A percentile compares a stretch with the other conserved stretches of the same genome.
Evolutionary conservation across 116 monocot species (phyloP).

Genomic region (Iris pallida): DNA sequence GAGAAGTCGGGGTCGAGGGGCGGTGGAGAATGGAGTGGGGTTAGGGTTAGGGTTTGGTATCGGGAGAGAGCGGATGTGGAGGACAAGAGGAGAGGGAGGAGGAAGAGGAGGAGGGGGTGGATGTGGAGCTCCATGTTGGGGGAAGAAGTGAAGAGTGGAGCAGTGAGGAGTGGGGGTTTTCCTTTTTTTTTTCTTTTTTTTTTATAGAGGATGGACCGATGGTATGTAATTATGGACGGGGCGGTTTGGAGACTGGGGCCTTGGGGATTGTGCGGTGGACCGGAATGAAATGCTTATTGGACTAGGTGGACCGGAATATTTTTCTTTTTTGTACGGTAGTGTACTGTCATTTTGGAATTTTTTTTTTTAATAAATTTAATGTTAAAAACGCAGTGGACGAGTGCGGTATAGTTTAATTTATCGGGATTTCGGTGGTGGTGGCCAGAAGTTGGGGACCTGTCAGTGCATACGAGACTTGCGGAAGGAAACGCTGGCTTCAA

Average conservation of each 20-base stretch:
- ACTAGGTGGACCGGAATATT: no score
- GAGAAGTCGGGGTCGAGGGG: slow-evolving; percentile 13
- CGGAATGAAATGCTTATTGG: background rate
- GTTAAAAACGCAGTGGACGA: no score
- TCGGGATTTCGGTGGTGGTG: no score
- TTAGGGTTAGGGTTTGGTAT: slow-evolving; percentile 28
- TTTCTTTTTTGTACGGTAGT: no score
- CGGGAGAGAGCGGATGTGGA: background rate
- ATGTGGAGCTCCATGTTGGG: background rate
- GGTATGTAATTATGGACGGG: background rate
- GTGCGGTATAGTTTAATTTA: no score
- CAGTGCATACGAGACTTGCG: no score
- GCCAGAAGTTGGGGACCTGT: no score
- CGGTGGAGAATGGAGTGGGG: slow-evolving; percentile 19
- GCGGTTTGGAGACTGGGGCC: background rate
- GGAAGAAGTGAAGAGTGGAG: background rate
- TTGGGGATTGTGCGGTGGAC: slow-evolving; percentile 1
- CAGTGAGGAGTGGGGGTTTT: background rate
- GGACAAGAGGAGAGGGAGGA: slow-evolving; percentile 4
- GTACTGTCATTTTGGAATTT: no score
- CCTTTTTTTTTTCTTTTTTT: background rate
- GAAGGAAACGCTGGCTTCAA: no score
- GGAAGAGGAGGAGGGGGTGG: slow-evolving; percentile 10
- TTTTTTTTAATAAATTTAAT: no score
- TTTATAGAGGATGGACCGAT: background rate